Evolutionary conservation across 768 basidiomycete genomes (phyloP).

Genomic region (Termitomyces sp.): DNA sequence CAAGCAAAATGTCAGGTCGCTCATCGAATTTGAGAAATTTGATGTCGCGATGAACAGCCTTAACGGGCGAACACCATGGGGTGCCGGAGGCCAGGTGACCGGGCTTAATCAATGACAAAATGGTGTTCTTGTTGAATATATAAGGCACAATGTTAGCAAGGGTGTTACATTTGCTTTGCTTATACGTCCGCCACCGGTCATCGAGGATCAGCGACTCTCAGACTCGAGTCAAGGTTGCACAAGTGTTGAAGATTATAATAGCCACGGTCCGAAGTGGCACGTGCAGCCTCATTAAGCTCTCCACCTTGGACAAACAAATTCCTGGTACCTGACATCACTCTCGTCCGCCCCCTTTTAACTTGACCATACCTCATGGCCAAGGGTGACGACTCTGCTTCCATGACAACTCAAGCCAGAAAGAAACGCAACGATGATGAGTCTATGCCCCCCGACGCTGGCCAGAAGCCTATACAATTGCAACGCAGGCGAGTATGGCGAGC

Average conservation of each 20-base stretch:
- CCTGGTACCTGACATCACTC: conserved; percentile 13
- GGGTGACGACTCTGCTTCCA: conserved; percentile 44
- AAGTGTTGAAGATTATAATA: too few relatives aligned
- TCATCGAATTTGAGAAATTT: background rate
- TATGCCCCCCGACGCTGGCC: conserved; percentile 49
- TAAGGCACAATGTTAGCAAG: conserved; percentile 7
- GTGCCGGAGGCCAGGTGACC: conserved; percentile 12
- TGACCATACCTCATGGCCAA: conserved; percentile 38
- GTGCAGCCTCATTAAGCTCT: conserved; percentile 13
- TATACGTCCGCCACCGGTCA: conserved; percentile 3
- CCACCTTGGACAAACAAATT: conserved; percentile 1
- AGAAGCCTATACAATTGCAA: conserved; percentile 76
- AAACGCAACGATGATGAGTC: conserved; percentile 66
- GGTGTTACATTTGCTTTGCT: background rate
- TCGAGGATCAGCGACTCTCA: conserved; percentile 6
- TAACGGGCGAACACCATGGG: conserved; percentile 14
- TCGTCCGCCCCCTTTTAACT: conserved; percentile 10
- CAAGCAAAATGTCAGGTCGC: background rate
- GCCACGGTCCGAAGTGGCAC: conserved; percentile 17
- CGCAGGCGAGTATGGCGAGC: conserved; percentile 83
- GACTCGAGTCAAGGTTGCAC: conserved; percentile 1
- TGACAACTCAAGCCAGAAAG: conserved; percentile 68
- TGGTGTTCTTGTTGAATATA: conserved; percentile 7
- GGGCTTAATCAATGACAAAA: conserved; percentile 13
- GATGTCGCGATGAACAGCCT: background rate